Evolutionary conservation across 345 rosid genomes (phyloP), one percentile per base, ranked within the genome.

Genomic region (Dipteronia sinensis): DNA sequence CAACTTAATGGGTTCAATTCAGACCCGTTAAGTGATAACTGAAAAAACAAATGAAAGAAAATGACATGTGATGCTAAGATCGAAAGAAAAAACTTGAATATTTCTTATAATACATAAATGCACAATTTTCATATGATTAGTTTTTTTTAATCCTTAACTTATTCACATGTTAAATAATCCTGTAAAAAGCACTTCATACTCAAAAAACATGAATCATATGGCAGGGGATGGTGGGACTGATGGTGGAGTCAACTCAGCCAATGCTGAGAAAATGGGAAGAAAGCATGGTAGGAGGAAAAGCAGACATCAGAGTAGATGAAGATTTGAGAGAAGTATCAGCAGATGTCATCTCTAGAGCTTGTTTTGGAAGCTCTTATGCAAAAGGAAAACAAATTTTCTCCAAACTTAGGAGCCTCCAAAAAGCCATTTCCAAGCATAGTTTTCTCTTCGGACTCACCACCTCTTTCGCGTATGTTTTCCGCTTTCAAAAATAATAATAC

Each of bases 201-300:
- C 22, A 6, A 6, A 20, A 59, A 59, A 59, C 10, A n/a, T 22
- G 25, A 59, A 59, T 59, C 64, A 2, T n/a, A 19, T 56, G 7
- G 72, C 83, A 91, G 90, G 91, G 88, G 51, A 93, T 94, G 97
- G 87, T 87, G 69, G 91, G 88, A 56, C 83, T 85, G 62, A 88
- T 94, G 89, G 88, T 86, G 51, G 92, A 85, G 23, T 87, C 87
- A 0, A 79, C 84, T 38, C 82, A 67, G 76, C 80, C 85, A 31
- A 72, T 89, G 83, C 79, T 93, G 1, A 81, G 67, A 9, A 87
- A 85, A 74, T 94, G 97, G 97, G 85, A 87, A 72, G 81, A 77
- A 27, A 69, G 79, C 51, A 76, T 81, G 6, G 82, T 79, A 61
- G 83, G 72, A 9, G 51, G 73, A 47, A 87, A 77, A 4, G 86